A percentile compares a stretch with the other conserved stretches of the same genome.
Evolutionary conservation across 148 eudicot genomes (phyloP).

Genomic region (Agrostemma githago): DNA sequence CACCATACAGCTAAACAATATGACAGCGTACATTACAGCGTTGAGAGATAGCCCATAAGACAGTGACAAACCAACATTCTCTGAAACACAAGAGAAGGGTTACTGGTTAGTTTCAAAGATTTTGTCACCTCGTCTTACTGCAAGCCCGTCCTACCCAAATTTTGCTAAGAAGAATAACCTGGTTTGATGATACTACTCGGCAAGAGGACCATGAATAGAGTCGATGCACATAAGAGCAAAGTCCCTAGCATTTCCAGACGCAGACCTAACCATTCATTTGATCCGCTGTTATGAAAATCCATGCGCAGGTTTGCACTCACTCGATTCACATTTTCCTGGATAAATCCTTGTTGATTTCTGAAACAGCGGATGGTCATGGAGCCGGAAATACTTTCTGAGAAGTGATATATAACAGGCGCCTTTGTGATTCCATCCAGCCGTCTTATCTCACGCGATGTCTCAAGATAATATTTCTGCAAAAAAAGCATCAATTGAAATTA

Average conservation of each 20-base stretch:
- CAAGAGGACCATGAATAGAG: slow-evolving; percentile 72
- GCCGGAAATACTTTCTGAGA: slow-evolving; percentile 93
- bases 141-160: too few species aligned
- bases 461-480: slow-evolving; percentile 70
- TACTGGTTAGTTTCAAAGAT: too few species aligned
- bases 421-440: slow-evolving; percentile 90
- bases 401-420: slow-evolving; percentile 92
- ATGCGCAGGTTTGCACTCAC: slow-evolving; percentile 71
- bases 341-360: slow-evolving; percentile 61
- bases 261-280: slow-evolving; percentile 89
- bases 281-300: slow-evolving; percentile 89
- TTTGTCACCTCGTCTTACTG: too few species aligned
- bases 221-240: slow-evolving; percentile 63
- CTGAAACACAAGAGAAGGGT: slow-evolving; percentile 42
- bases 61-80: slow-evolving; percentile 78
- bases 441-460: slow-evolving; percentile 89
- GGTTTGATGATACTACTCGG: slow-evolving; percentile 78
- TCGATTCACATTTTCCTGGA: slow-evolving; percentile 59
- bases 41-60: slow-evolving; percentile 94
- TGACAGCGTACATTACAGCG: slow-evolving; percentile 49
- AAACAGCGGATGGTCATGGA: slow-evolving; percentile 94
- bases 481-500: too few species aligned
- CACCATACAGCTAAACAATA: slow-evolving; percentile 81
- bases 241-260: slow-evolving; percentile 88
- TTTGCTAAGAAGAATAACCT: slow-evolving; percentile 54